A percentile compares a stretch with the other conserved stretches of the same genome.
phyloP scores from a whole-genome alignment of 2,329 filamentous ascomycete species.

The Fusarium redolens region DNA sequence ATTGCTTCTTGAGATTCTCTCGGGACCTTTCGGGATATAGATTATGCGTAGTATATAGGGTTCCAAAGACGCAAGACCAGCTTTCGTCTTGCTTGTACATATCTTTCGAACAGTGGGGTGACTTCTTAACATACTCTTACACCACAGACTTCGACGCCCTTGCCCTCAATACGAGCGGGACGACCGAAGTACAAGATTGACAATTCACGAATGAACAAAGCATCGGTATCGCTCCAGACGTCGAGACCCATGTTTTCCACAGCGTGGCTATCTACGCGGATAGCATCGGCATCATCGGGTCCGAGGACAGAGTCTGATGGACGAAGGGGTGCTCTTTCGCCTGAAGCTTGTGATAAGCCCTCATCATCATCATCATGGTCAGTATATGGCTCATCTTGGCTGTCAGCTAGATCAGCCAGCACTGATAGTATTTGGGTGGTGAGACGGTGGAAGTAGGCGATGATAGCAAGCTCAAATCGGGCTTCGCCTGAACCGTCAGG shows the following conservation, averaged over 20 bases:
- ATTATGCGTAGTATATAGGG: conserved; percentile 29
- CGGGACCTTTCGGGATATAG: conserved; percentile 21
- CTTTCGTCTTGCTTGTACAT: conserved; percentile 35
- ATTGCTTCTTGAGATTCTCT: conserved; percentile 3
- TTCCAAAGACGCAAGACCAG: conserved; percentile 42
- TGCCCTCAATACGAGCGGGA: conserved; percentile 71
- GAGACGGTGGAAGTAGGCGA: conserved; percentile 84
- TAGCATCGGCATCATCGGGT: conserved; percentile 51
- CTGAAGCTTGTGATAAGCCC: conserved; percentile 48
- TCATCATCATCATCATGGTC: conserved; percentile 50
- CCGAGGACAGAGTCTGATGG: conserved; percentile 36
- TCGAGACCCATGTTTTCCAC: conserved; percentile 80
- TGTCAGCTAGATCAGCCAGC: conserved; percentile 69
- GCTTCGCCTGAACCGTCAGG: conserved; percentile 57
- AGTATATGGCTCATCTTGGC: conserved; percentile 56
- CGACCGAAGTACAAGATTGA: conserved; percentile 74
- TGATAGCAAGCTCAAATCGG: conserved; percentile 74
- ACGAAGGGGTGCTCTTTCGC: conserved; percentile 45
- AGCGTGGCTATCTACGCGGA: conserved; percentile 72
- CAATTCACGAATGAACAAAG: conserved; percentile 73
- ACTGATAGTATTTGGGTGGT: conserved; percentile 73
- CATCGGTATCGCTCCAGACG: conserved; percentile 78
- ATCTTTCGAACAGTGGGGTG: background rate
- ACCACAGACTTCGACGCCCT: conserved; percentile 80
- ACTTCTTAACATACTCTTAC: conserved; percentile 70